phyloP scores from a whole-genome alignment of 208 protist species.

The Acanthamoeba lugdunensis region DNA sequence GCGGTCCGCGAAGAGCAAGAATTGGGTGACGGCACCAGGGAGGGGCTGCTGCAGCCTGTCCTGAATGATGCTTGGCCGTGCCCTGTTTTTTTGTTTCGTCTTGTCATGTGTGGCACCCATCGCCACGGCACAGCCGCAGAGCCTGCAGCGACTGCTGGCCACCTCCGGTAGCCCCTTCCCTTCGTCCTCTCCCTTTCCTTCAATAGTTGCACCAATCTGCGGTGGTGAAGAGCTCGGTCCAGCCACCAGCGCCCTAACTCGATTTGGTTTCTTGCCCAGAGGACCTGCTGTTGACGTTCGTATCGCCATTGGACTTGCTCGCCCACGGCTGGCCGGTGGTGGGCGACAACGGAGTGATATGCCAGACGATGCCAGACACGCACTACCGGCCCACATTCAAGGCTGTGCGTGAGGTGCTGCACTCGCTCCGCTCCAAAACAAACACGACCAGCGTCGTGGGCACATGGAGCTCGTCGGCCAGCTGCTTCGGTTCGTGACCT shows the following conservation, averaged over 20 bases:
- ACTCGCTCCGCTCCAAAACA: background rate
- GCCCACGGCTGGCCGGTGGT: conserved; percentile 15
- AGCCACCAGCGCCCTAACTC: background rate
- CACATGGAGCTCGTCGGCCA: background rate
- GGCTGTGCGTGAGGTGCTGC: background rate
- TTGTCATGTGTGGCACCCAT: background rate
- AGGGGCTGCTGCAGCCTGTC: too few species aligned
- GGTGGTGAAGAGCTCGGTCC: too few species aligned
- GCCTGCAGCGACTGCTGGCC: background rate
- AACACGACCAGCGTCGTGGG: background rate
- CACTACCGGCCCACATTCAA: background rate
- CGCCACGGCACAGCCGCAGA: background rate
- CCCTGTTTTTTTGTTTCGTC: background rate
- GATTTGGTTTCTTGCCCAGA: background rate
- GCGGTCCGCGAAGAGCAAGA: too few species aligned
- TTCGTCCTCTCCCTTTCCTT: background rate
- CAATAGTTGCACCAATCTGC: background rate
- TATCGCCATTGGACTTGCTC: conserved; percentile 1
- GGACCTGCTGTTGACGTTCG: conserved; percentile 16
- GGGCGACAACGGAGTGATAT: background rate
- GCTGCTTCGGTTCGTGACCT: background rate
- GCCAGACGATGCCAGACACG: conserved; percentile 38
- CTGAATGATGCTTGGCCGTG: too few species aligned
- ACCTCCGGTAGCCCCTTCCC: background rate
- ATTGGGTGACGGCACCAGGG: too few species aligned